Conservation (phyloP, 768 basidiomycete species). For the Amanita jacksonii region DNA sequence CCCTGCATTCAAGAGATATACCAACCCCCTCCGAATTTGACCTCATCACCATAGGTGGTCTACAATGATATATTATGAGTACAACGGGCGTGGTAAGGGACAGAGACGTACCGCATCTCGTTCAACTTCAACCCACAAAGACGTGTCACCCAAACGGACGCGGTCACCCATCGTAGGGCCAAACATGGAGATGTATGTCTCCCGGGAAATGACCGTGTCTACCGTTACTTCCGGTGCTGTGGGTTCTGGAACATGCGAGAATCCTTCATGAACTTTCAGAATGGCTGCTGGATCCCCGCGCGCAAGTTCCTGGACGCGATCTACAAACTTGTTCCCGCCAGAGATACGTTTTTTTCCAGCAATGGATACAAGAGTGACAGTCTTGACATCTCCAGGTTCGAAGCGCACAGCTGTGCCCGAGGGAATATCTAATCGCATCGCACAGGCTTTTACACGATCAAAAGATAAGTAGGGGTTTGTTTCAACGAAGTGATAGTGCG, state of each 20-base stretch:
- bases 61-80: conserved; percentile 18
- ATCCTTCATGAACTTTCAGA: conserved; percentile 46
- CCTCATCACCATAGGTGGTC: conserved; percentile 92
- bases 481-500: conserved; percentile 92
- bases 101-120: conserved; percentile 52
- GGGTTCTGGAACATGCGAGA: conserved; percentile 62
- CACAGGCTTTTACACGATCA: conserved; percentile 73
- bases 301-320: conserved; percentile 38
- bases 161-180: conserved; percentile 91
- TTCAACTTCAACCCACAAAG: conserved; percentile 90
- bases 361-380: conserved; percentile 73
- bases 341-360: conserved; percentile 62
- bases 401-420: conserved; percentile 95
- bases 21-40: conserved; percentile 93
- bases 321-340: conserved; percentile 72
- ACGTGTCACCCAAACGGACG: conserved; percentile 81
- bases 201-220: conserved; percentile 53
- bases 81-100: not conserved
- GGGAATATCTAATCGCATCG: conserved; percentile 83
- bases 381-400: conserved; percentile 86
- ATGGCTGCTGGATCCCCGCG: conserved; percentile 37
- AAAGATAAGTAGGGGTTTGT: conserved; percentile 76
- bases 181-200: conserved; percentile 86
- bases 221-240: conserved; percentile 39
- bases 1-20: not conserved